Evolutionary conservation across 1,139 yeast genomes (phyloP), one percentile per base, ranked within the genome.

Genomic region (Suhomyces taliae): DNA sequence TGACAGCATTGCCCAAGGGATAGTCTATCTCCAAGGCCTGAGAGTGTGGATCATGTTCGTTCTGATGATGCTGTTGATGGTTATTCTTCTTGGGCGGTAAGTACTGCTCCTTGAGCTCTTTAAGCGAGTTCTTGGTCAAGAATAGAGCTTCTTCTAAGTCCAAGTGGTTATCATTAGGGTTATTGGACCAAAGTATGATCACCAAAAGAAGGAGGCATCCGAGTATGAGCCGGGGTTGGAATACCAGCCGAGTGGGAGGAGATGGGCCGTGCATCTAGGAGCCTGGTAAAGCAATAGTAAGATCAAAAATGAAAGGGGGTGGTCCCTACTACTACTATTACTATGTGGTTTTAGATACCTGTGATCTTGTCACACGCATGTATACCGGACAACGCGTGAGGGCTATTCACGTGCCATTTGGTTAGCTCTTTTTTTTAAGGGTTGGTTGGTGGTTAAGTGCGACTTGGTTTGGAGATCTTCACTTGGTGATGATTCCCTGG

Each of bases 1-100:
- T 72, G 40, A 74, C 64, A 47, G 74, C 66, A 47, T 60, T 67
- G 49, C 64, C 65, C 29, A 72, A 56, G 1, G 78, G 77, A 49
- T 67, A 67, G 38, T 72, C 76, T 26, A 69, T 55, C 11, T 40
- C 71, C 72, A 36, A 35, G 15, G 40, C 44, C 15, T 24, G 27
- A 4, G 31, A 9, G 32, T 14, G 35, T 6, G 27, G 11, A 9
- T 29, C 36, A 7, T 27, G 39, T 12, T 36, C 15, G 3, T n/a
- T 10, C 15, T 36, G 44, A 6, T 19, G 24, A 19, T 19, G 24
- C 24, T 19, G 24, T 19, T 19, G 24, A 4, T 19, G 24, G 6
- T 19, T 3, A 19, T 19, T 19, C 43, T 32, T 29, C 37, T 37
- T 39, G n/a, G 36, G 15, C 27, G 53, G 44, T 12, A 57, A 48